Evolutionary conservation across 768 basidiomycete species (phyloP).

Genomic region (Auricularia cornea): DNA sequence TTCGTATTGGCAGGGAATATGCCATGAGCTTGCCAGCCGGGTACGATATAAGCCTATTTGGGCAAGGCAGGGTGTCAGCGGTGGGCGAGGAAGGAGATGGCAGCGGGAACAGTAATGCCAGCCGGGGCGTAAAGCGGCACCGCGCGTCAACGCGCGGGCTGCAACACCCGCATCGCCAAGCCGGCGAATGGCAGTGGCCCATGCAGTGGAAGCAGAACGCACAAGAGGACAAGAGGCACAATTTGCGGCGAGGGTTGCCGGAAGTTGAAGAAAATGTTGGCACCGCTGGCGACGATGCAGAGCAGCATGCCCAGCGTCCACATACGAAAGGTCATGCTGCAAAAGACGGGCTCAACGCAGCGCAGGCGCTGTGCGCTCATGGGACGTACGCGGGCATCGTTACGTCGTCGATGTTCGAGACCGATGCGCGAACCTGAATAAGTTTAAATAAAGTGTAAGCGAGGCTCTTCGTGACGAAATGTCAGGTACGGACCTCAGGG

Average conservation of each 20-base stretch:
- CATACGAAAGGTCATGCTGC: constrained; percentile 29
- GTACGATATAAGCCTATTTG: constrained; percentile 28
- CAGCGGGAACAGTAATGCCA: not conserved
- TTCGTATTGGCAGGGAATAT: constrained; percentile 26
- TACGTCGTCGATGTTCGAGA: constrained; percentile 42
- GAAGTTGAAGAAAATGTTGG: constrained; percentile 37
- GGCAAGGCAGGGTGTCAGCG: not conserved
- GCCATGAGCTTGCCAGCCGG: constrained; percentile 35
- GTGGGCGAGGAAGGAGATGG: not conserved
- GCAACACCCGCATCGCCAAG: not conserved
- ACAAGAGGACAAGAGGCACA: constrained; percentile 32
- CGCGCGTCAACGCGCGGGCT: not conserved
- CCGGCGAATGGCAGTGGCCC: not conserved
- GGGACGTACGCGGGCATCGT: constrained; percentile 33
- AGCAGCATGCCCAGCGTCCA: constrained; percentile 34
- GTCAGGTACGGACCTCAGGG: constrained; percentile 34
- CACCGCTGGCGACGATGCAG: constrained; percentile 23
- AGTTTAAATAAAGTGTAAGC: not conserved
- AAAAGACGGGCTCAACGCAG: not conserved
- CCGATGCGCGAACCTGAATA: constrained; percentile 32
- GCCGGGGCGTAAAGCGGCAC: not conserved
- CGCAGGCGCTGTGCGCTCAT: not conserved
- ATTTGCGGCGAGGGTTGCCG: constrained; percentile 34
- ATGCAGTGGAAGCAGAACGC: constrained; percentile 8
- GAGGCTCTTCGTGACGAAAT: not conserved